Evolutionary conservation across 1,284 basidiomycete species (phyloP), one percentile per base, ranked within the genome.

Genomic region (Xerocomus cyaneibrunnescens): DNA sequence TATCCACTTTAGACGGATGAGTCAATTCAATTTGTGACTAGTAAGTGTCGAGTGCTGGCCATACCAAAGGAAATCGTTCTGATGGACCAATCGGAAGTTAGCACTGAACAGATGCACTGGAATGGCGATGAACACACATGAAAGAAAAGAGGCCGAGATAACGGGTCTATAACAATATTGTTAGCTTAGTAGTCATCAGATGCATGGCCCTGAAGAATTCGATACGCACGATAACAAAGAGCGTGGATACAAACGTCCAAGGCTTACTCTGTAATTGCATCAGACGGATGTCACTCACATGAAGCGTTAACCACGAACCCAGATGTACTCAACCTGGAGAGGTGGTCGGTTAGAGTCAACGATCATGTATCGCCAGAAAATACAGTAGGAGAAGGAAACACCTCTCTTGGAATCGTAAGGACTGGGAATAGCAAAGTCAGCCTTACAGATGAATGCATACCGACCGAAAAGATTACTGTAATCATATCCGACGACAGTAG

Each of bases 311-410:
- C 56, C 3, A 7, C 56, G 4, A 16, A 57, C 56, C 56, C 58
- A 60, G 23, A 57, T 55, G 17, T 60, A 55, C 3, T 57, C 43
- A 8, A 60, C 12, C 56, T 57, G 22, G n/a, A n/a, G n/a, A n/a
- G n/a, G n/a, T n/a, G n/a, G n/a, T n/a, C n/a, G n/a, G n/a, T n/a
- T n/a, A n/a, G n/a, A n/a, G n/a, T 38, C 10, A 16, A 14, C 25
- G 17, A n/a, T 14, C 9, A 16, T 14, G 12, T 32, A 6, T 12
- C 10, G 32, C 17, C 5, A 31, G 16, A 13, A 21, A 25, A 17
- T 16, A 35, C n/a, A n/a, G n/a, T n/a, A n/a, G 2, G 28, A 28
- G 16, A 7, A 12, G 1, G 6, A 6, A 5, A 34, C 54, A 57
- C 56, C 49, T 57, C 56, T 27, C 17, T 44, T 8, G 55, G 12